Conservation (phyloP, 2,329 filamentous ascomycete genomes). For the Periglandula ipomoeae region DNA sequence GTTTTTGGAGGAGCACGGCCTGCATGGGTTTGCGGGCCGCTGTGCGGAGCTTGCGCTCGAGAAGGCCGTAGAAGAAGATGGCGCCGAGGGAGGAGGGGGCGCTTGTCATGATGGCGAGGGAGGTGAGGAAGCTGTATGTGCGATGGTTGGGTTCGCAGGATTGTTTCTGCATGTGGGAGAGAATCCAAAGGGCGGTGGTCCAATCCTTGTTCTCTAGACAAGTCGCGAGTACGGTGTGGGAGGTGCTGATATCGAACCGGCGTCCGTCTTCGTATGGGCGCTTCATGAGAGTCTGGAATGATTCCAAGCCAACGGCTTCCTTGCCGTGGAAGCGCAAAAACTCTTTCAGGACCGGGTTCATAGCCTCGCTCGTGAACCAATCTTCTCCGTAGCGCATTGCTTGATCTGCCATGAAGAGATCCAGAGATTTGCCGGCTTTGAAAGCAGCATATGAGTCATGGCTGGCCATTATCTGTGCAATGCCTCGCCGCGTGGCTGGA, state of each 20-base stretch:
- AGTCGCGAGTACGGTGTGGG: conserved; percentile 29
- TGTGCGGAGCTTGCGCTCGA: conserved; percentile 20
- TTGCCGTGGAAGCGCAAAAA: conserved; percentile 29
- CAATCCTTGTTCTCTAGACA: conserved; percentile 19
- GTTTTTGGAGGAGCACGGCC: conserved; percentile 17
- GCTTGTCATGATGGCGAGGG: conserved; percentile 23
- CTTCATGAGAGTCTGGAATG: conserved; percentile 20
- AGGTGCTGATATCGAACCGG: conserved; percentile 20
- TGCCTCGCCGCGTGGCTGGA: conserved; percentile 22
- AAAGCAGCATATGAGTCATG: conserved; percentile 34
- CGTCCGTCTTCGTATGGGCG: conserved; percentile 15
- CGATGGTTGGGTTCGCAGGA: conserved; percentile 17
- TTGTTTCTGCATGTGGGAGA: conserved; percentile 15
- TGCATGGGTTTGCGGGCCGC: conserved; percentile 16
- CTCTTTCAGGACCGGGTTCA: conserved; percentile 32
- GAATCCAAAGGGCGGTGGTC: conserved; percentile 22
- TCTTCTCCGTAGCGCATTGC: conserved; percentile 32
- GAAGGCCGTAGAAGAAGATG: conserved; percentile 23
- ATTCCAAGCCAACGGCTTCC: conserved; percentile 14
- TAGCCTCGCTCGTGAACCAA: conserved; percentile 32
- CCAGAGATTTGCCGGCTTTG: conserved; percentile 22
- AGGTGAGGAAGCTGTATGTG: conserved; percentile 30
- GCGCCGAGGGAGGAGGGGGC: conserved; percentile 22
- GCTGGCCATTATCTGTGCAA: conserved; percentile 34
- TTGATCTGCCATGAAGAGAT: conserved; percentile 31